These are phyloP conservation scores for Lophium mytilinum DNA, from an alignment of 495 filamentous ascomycete species.

Conservation along the genomic window DNA sequence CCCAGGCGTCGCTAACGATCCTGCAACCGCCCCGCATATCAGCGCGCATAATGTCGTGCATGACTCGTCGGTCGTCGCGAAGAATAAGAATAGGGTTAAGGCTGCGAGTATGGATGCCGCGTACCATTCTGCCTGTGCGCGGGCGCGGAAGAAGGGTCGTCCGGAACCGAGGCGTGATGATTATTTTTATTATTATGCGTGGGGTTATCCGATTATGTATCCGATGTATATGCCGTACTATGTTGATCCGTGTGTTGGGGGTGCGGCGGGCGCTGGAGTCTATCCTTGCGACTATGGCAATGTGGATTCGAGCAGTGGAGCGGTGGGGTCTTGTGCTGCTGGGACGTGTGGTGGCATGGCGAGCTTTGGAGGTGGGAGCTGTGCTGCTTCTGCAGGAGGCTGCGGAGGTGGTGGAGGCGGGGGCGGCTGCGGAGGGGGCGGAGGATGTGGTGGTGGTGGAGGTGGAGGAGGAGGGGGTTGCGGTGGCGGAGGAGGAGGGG, in stretches of 20 bases:
- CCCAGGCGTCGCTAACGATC: conserved; percentile 43
- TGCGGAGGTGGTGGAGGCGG: background rate
- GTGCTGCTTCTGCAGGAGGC: background rate
- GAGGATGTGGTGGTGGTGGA: background rate
- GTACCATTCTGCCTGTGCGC: background rate
- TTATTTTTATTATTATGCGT: conserved; percentile 1
- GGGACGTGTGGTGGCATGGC: background rate
- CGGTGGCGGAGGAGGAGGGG: background rate
- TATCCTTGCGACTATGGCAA: background rate
- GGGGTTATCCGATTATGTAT: conserved; percentile 1
- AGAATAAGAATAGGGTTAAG: background rate
- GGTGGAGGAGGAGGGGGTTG: background rate
- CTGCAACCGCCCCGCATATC: conserved; percentile 58
- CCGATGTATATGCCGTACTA: background rate
- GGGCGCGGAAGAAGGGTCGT: conserved; percentile 1
- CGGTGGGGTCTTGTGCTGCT: background rate
- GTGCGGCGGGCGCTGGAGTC: background rate
- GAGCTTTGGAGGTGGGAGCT: background rate
- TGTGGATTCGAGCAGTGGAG: background rate
- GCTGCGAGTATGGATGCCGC: background rate
- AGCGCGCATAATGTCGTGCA: conserved; percentile 55
- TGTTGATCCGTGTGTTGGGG: background rate
- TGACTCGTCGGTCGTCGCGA: background rate
- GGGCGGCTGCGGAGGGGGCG: background rate
- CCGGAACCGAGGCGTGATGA: background rate